A percentile compares a stretch with the other conserved stretches of the same genome.
Conservation (phyloP, 2,329 filamentous ascomycete genomes). For the Penicillium hordei region DNA sequence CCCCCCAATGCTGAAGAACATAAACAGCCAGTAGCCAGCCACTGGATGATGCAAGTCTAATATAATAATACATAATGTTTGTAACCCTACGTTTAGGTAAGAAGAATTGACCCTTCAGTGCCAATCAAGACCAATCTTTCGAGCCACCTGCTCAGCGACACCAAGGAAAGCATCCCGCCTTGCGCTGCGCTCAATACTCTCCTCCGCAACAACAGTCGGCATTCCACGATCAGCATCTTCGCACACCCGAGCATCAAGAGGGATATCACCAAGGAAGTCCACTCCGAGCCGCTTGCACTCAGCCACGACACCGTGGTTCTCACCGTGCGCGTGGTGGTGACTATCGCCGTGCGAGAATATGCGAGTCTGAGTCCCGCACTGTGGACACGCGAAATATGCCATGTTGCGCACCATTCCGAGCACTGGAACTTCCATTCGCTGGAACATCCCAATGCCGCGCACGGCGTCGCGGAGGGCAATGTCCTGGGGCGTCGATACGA, state of each 20-base stretch:
- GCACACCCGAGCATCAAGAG: constrained; percentile 81
- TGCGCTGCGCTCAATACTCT: constrained; percentile 59
- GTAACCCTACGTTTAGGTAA: background rate
- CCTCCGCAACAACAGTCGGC: constrained; percentile 86
- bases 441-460: constrained; percentile 90
- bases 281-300: constrained; percentile 73
- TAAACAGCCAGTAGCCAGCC: background rate
- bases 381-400: constrained; percentile 78
- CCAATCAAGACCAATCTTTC: constrained; percentile 46
- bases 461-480: constrained; percentile 88
- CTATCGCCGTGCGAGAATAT: constrained; percentile 62
- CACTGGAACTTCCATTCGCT: constrained; percentile 72
- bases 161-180: constrained; percentile 70
- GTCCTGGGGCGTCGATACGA: constrained; percentile 92
- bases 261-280: constrained; percentile 83
- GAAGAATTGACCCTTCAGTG: constrained; percentile 12
- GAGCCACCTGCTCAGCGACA: constrained; percentile 61
- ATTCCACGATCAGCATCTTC: constrained; percentile 83
- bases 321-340: constrained; percentile 32
- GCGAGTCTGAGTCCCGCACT: constrained; percentile 70
- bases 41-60: background rate
- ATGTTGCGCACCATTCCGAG: constrained; percentile 92
- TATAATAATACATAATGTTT: constrained; percentile 1
- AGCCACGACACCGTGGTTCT: constrained; percentile 61
- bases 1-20: background rate